Evolutionary conservation across 2,329 filamentous ascomycete species (phyloP).

Genomic region (Hypoxylon sp.): DNA sequence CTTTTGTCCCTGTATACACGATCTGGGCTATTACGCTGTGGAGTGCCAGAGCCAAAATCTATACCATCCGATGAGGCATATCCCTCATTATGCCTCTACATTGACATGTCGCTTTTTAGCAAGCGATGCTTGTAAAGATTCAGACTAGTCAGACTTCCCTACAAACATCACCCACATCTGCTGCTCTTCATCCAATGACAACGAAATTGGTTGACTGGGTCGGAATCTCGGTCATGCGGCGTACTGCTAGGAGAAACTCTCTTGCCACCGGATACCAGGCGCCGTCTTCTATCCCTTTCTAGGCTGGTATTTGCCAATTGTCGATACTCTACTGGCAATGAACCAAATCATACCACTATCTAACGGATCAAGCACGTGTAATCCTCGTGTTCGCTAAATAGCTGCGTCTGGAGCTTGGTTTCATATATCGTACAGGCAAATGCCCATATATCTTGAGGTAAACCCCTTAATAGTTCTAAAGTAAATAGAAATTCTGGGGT

Average conservation of each 20-base stretch:
- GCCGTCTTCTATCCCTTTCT: constrained; percentile 3
- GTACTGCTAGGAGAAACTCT: neutral
- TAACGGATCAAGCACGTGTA: constrained; percentile 33
- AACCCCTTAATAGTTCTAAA: constrained; percentile 1
- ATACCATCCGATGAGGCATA: constrained; percentile 26
- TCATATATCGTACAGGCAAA: constrained; percentile 35
- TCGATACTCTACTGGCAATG: constrained; percentile 28
- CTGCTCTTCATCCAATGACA: constrained; percentile 17
- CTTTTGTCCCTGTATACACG: constrained; percentile 5
- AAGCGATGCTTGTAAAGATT: constrained; percentile 26
- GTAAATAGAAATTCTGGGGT: constrained; percentile 34
- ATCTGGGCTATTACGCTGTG: neutral
- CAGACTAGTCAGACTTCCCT: neutral
- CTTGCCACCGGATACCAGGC: neutral
- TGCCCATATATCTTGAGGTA: constrained; percentile 34
- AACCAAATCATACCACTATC: constrained; percentile 38
- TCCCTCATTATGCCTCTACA: constrained; percentile 1
- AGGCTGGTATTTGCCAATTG: constrained; percentile 4
- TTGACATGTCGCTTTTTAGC: constrained; percentile 1
- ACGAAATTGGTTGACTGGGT: neutral
- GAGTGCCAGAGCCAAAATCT: neutral
- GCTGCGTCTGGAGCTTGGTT: constrained; percentile 7
- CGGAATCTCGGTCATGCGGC: neutral
- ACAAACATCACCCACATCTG: neutral
- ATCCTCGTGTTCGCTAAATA: constrained; percentile 30